phyloP scores from a whole-genome alignment of 192 early-diverging fungal species.

The Podila horticola region DNA sequence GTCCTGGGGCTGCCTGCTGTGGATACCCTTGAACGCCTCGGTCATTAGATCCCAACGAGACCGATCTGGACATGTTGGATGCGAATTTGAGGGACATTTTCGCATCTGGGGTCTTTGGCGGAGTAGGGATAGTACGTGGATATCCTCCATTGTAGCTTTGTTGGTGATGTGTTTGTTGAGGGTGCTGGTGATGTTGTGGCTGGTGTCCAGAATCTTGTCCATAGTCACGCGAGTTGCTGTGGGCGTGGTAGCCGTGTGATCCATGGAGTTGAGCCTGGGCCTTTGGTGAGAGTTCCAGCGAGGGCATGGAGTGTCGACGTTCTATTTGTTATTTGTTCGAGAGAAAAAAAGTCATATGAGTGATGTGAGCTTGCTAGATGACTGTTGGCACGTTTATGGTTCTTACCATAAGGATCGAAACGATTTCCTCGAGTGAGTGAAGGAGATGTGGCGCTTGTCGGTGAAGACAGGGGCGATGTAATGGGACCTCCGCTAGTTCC shows the following conservation, averaged over 20 bases:
- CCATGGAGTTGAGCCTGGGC: conserved; percentile 10
- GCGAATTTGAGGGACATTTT: conserved; percentile 34
- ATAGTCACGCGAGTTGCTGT: conserved; percentile 40
- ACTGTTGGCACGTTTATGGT: background rate
- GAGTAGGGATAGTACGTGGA: conserved; percentile 36
- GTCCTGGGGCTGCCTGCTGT: conserved; percentile 15
- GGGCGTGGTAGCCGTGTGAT: conserved; percentile 15
- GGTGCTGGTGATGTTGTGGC: conserved; percentile 5
- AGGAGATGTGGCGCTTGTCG: conserved; percentile 39
- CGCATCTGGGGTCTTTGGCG: conserved; percentile 47
- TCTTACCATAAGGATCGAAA: conserved; percentile 49
- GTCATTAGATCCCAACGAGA: conserved; percentile 37
- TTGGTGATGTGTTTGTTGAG: conserved; percentile 18
- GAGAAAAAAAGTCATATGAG: background rate
- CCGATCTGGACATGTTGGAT: conserved; percentile 39
- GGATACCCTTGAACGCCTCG: conserved; percentile 8
- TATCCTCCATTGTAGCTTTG: conserved; percentile 17
- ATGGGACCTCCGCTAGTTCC: conserved; percentile 22
- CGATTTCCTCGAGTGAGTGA: conserved; percentile 22
- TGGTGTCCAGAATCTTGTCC: background rate
- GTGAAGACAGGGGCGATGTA: conserved; percentile 38
- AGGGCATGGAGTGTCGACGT: conserved; percentile 49
- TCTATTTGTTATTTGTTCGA: conserved; percentile 17
- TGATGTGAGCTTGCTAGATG: background rate
- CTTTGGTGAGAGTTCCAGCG: conserved; percentile 46